A percentile compares a stretch with the other conserved stretches of the same genome.
Conservation (phyloP, 73 alveolate species). For the Loxodes magnus region DNA sequence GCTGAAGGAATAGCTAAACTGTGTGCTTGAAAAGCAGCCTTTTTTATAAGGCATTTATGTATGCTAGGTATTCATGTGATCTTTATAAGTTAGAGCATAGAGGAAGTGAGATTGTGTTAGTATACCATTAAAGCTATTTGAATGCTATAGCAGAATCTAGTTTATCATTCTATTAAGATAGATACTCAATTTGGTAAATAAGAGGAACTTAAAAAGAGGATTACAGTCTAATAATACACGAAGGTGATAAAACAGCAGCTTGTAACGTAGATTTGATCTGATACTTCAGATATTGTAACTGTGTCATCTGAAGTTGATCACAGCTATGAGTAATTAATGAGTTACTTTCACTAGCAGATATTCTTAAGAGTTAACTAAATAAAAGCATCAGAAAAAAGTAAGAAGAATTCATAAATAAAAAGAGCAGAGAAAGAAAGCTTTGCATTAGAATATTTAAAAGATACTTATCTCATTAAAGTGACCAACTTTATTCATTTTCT, state of each 20-base stretch:
- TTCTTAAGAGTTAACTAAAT: slow-evolving; percentile 88
- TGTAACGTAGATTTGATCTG: slow-evolving; percentile 92
- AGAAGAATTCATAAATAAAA: slow-evolving; percentile 58
- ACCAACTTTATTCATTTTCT: too few relatives aligned
- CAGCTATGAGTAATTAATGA: slow-evolving; percentile 86
- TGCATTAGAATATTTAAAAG: slow-evolving; percentile 64
- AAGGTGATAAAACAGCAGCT: slow-evolving; percentile 71
- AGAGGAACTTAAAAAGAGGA: slow-evolving; percentile 86
- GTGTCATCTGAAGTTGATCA: slow-evolving; percentile 87
- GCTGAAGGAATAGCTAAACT: slow-evolving; percentile 49
- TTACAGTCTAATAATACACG: slow-evolving; percentile 80
- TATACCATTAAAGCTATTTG: slow-evolving; percentile 45
- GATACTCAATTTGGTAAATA: slow-evolving; percentile 74
- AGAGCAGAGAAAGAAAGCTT: slow-evolving; percentile 47
- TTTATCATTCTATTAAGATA: slow-evolving; percentile 49
- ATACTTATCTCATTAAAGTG: too few relatives aligned
- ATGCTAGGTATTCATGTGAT: slow-evolving; percentile 44
- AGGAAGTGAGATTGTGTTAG: slow-evolving; percentile 24
- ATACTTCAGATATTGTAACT: slow-evolving; percentile 95
- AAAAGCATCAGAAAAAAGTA: slow-evolving; percentile 85
- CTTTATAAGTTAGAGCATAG: slow-evolving; percentile 8
- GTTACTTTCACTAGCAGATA: slow-evolving; percentile 85
- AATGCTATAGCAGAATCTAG: slow-evolving; percentile 65
- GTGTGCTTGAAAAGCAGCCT: slow-evolving; percentile 63
- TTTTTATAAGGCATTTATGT: slow-evolving; percentile 57